A percentile compares a stretch with the other conserved stretches of the same genome.
phyloP scores from a whole-genome alignment of 2,329 filamentous ascomycete species.

The Penicillium olsonii region DNA sequence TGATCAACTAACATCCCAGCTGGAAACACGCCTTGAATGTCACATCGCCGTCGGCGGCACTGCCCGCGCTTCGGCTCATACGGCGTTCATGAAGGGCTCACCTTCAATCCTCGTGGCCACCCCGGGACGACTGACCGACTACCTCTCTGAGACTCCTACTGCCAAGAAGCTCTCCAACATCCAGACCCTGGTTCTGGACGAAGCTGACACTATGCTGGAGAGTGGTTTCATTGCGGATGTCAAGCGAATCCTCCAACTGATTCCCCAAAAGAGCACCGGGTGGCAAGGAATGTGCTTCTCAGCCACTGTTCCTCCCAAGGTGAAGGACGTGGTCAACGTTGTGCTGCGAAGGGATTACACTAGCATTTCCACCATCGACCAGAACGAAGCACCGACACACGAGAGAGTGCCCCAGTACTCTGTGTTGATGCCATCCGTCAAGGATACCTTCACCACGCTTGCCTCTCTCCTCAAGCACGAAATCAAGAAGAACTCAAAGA shows the following conservation, averaged over 20 bases:
- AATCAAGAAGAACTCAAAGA: slow-evolving; percentile 67
- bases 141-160: slow-evolving; percentile 41
- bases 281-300: slow-evolving; percentile 74
- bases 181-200: slow-evolving; percentile 53
- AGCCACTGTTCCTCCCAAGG: slow-evolving; percentile 80
- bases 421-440: slow-evolving; percentile 46
- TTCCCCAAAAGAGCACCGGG: slow-evolving; percentile 53
- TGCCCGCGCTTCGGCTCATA: slow-evolving; percentile 28
- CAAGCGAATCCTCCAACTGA: slow-evolving; percentile 51
- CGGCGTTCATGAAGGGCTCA: slow-evolving; percentile 30
- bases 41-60: slow-evolving; percentile 49
- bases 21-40: slow-evolving; percentile 42
- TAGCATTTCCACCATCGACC: slow-evolving; percentile 79
- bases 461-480: slow-evolving; percentile 49
- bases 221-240: slow-evolving; percentile 53
- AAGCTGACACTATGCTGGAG: slow-evolving; percentile 37
- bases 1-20: slow-evolving; percentile 44
- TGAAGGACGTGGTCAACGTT: slow-evolving; percentile 72
- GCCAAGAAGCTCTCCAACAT: slow-evolving; percentile 50
- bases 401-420: slow-evolving; percentile 53
- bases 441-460: slow-evolving; percentile 49
- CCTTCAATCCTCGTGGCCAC: slow-evolving; percentile 49
- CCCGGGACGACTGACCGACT: slow-evolving; percentile 51
- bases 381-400: slow-evolving; percentile 76
- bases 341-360: slow-evolving; percentile 67